These are phyloP conservation scores for Quercus robur DNA, from an alignment of 306 rosid genomes.

Conservation along the genomic window DNA sequence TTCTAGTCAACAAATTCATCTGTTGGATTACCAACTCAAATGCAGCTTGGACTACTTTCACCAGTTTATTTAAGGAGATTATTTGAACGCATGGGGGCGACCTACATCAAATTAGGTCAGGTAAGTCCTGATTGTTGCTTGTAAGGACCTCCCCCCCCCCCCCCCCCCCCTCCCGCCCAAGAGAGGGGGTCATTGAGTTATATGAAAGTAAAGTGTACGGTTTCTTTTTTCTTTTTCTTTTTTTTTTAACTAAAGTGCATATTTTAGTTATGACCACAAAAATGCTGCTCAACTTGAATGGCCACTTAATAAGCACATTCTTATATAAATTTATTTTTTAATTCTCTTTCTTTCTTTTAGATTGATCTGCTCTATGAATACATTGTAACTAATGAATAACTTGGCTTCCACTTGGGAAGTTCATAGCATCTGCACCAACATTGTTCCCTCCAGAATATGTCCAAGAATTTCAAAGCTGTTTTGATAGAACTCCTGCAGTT, in stretches of 20 bases:
- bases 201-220: background rate
- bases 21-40: slow-evolving; percentile 55
- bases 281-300: background rate
- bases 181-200: background rate
- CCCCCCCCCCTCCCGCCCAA: background rate
- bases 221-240: too few relatives aligned
- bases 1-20: slow-evolving; percentile 69
- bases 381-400: slow-evolving; percentile 19
- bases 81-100: slow-evolving; percentile 95
- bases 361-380: slow-evolving; percentile 9
- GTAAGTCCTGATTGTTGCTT: slow-evolving; percentile 31
- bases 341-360: slow-evolving; percentile 9
- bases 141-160: background rate
- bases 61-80: slow-evolving; percentile 80
- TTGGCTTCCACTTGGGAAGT: slow-evolving; percentile 50
- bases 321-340: background rate
- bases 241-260: background rate
- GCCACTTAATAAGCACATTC: slow-evolving; percentile 13
- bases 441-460: slow-evolving; percentile 90
- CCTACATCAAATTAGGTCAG: slow-evolving; percentile 94
- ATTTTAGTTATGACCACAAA: slow-evolving; percentile 8
- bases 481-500: slow-evolving; percentile 87
- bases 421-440: slow-evolving; percentile 93
- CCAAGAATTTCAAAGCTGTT: slow-evolving; percentile 93
- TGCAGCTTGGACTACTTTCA: slow-evolving; percentile 80